Evolutionary conservation across 768 basidiomycete genomes (phyloP), one percentile per base, ranked within the genome.

Genomic region (Amanita rubescens): DNA sequence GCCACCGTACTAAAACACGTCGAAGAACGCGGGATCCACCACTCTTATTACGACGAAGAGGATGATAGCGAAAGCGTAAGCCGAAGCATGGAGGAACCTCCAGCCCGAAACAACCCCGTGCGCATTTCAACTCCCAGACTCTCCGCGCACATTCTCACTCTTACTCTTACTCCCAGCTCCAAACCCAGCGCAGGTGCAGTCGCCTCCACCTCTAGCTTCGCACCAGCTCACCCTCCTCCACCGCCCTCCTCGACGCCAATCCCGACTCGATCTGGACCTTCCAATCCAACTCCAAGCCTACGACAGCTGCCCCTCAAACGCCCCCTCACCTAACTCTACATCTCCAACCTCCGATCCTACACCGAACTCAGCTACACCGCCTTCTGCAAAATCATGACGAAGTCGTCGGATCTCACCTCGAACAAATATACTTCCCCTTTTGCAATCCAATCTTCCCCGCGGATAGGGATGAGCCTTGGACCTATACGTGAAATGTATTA

Each of bases 361-460:
- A 82, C 92, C 53, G 92, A 97, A 62, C 72, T 96, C 54, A 98
- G 97, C 66, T 79, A 90, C 65, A 88, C 91, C 0, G 95, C 93
- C 1, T 92, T 97, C 70, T 80, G 91, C 60, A 97, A 97, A 75
- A 94, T 95, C 34, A 66, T 94, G 94, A 98, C 77, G 97, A 97
- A 69, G 88, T 96, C 58, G 91, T 86, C 3, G 79, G 82, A 58
- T 87, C 79, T 15, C 14, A 88, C 81, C 79, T 94, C 56, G 85
- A 93, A 75, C 81, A 87, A 53, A 71, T 73, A 12, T 95, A 94
- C 62, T 70, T 94, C n/a, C 55, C 81, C 84, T 53, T 74, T 81
- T 6, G 69, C 76, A 2, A 87, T 95, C 4, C 85, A 93, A 60
- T 64, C 66, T 0, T 72, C 85, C 0, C 60, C 67, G 63, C 67